A percentile compares a stretch with the other conserved stretches of the same genome.
Conservation (phyloP, 139 green algal species). For the Zygnema circumcarinatum region DNA sequence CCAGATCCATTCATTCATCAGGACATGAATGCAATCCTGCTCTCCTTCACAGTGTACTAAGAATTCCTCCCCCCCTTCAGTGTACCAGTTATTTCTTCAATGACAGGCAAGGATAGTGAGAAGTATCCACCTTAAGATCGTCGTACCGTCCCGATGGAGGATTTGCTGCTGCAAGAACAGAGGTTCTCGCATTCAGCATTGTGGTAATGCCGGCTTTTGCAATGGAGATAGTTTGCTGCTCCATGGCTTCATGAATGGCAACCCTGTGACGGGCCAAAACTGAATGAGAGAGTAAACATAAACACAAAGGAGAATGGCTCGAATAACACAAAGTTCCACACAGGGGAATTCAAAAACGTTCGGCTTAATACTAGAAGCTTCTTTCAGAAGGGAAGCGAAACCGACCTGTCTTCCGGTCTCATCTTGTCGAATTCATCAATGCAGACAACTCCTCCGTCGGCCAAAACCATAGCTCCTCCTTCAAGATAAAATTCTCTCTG, state of each 20-base stretch:
- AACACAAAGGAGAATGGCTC: not conserved
- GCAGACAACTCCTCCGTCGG: constrained; percentile 71
- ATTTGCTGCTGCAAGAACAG: constrained; percentile 96
- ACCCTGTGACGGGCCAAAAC: constrained; percentile 56
- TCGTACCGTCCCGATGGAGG: constrained; percentile 74
- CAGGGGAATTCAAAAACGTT: not conserved
- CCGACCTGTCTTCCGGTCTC: constrained; percentile 67
- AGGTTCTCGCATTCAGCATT: constrained; percentile 88
- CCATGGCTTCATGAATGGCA: constrained; percentile 94
- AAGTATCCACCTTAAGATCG: constrained; percentile 67
- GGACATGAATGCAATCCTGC: too few relatives aligned
- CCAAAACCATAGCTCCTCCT: constrained; percentile 96
- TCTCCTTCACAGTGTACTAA: too few relatives aligned
- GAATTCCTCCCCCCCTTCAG: too few relatives aligned
- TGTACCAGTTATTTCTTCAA: too few relatives aligned
- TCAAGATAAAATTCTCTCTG: constrained; percentile 98
- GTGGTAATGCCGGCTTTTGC: constrained; percentile 97
- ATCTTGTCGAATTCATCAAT: constrained; percentile 78
- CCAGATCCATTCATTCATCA: too few relatives aligned
- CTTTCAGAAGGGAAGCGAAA: not conserved
- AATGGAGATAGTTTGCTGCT: constrained; percentile 99
- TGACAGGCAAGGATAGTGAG: too few relatives aligned
- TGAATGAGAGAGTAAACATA: not conserved
- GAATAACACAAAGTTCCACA: not conserved
- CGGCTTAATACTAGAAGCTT: not conserved